phyloP scores from a whole-genome alignment of 1,284 basidiomycete genomes.

The Vanrija sp. region DNA sequence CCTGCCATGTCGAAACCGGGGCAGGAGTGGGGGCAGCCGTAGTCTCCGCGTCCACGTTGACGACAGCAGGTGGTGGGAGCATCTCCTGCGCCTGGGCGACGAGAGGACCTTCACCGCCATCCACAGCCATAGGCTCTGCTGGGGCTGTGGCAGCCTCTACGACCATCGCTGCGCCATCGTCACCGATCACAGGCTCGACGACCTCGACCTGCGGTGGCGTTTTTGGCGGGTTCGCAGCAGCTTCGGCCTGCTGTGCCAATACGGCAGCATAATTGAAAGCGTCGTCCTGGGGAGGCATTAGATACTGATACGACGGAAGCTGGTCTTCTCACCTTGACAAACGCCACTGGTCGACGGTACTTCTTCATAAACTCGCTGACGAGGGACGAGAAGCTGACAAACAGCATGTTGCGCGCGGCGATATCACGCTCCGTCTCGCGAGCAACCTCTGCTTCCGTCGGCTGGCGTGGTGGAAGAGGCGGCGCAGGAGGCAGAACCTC shows the following conservation, averaged over 20 bases:
- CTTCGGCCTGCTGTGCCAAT: slow-evolving; percentile 22
- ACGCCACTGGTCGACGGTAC: slow-evolving; percentile 84
- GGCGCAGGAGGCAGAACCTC: slow-evolving; percentile 86
- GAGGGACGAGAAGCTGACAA: slow-evolving; percentile 80
- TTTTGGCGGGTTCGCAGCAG: neutral
- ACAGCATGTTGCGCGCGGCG: slow-evolving; percentile 73
- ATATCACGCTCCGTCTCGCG: slow-evolving; percentile 79
- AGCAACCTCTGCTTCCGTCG: slow-evolving; percentile 76
- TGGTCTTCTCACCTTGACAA: slow-evolving; percentile 62
- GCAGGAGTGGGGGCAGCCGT: neutral
- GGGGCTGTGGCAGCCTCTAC: neutral
- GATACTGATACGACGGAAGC: neutral
- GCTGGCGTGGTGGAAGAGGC: slow-evolving; percentile 78
- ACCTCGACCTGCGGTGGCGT: neutral
- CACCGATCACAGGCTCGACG: neutral
- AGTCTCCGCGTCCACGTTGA: slow-evolving; percentile 1
- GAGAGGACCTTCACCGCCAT: too few relatives aligned
- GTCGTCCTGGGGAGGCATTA: slow-evolving; percentile 17
- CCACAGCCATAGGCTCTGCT: too few relatives aligned
- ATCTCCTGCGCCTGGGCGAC: neutral
- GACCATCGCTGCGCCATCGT: neutral
- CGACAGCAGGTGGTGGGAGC: neutral
- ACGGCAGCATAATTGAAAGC: slow-evolving; percentile 16
- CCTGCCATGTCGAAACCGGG: slow-evolving; percentile 23
- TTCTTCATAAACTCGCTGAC: slow-evolving; percentile 86